Percentiles rank a stretch among this genome's conserved stretches.
phyloP scores from a whole-genome alignment of 106 monocot genomes.

The Dendrobium officinale region DNA sequence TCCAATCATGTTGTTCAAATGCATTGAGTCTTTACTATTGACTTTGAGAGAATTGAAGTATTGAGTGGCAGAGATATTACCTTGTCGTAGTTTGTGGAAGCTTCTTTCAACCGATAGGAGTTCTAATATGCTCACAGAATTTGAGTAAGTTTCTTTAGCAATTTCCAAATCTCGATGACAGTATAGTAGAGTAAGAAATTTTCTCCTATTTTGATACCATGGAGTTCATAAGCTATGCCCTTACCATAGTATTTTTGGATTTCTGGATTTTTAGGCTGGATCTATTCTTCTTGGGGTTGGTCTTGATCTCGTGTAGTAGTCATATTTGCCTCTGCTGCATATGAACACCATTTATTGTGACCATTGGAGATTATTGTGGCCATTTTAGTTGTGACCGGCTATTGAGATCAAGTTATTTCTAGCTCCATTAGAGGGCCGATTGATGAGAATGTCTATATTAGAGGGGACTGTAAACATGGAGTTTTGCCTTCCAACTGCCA shows the following conservation, averaged over 20 bases:
- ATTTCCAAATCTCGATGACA: neutral
- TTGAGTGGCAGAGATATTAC: neutral
- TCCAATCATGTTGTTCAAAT: no score
- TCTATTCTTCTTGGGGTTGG: neutral
- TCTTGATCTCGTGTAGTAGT: neutral
- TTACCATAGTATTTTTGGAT: no score
- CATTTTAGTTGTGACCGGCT: neutral
- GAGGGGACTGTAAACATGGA: no score
- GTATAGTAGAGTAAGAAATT: neutral
- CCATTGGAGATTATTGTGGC: neutral
- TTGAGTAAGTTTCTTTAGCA: neutral
- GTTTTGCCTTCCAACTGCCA: no score
- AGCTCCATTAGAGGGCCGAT: no score
- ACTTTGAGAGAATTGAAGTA: no score
- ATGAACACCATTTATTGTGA: neutral
- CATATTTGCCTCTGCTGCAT: neutral
- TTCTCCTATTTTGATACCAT: no score
- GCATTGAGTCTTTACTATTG: no score
- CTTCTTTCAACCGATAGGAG: neutral
- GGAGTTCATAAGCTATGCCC: no score
- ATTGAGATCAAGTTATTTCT: no score
- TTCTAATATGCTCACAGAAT: no score
- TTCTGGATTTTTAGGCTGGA: neutral
- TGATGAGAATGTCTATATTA: no score
- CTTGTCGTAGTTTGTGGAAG: neutral